Base-by-base conservation (phyloP, 2,329 filamentous ascomycete species). In the Paecilomyces variotii region DNA sequence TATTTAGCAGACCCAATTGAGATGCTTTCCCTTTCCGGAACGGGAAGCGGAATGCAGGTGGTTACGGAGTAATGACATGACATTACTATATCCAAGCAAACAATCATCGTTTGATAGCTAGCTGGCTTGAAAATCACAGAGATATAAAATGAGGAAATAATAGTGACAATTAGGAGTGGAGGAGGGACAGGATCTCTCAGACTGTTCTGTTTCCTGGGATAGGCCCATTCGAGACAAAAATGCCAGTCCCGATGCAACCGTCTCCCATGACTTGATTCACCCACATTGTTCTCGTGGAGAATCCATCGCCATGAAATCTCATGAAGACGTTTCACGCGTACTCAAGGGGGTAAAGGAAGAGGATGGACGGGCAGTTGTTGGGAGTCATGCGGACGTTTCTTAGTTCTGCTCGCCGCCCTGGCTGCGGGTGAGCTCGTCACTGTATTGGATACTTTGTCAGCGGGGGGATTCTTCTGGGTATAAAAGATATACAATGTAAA, bases 381-480 rank as follows among this genome's bases (percentile, higher is more conserved):
- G 35, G 14, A 45, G 12, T 45, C n/a, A 45, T 45, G n/a, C 35
- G 35, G n/a, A 45, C 35, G 9, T 19, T 32, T 45, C 35, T 59
- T 75, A 77, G 60, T 78, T 73, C 27, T 76, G 70, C 79, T 90
- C 86, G 72, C 87, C 86, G 64, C 85, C 84, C 77, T 88, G 84
- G 55, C 85, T 80, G 77, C 84, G 87, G 75, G 88, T 90, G 69
- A 94, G 80, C 64, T 91, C 87, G 68, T 94, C 87, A 72, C 90
- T 94, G 69, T 6, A 32, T 34, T 56, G 9, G 14, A 57, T 45
- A 24, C 35, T 34, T 19, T 19, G 56, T 68, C 53, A 67, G 64
- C n/a, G 6, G 35, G 12, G 24, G 14, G 3, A 10, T 35, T 19
- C 5, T 57, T n/a, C 26, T 54, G 10, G n/a, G 2, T 11, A 28